Percentiles rank a stretch among this genome's conserved stretches.
phyloP scores from a whole-genome alignment of 345 rosid species.

The Microcos paniculata region DNA sequence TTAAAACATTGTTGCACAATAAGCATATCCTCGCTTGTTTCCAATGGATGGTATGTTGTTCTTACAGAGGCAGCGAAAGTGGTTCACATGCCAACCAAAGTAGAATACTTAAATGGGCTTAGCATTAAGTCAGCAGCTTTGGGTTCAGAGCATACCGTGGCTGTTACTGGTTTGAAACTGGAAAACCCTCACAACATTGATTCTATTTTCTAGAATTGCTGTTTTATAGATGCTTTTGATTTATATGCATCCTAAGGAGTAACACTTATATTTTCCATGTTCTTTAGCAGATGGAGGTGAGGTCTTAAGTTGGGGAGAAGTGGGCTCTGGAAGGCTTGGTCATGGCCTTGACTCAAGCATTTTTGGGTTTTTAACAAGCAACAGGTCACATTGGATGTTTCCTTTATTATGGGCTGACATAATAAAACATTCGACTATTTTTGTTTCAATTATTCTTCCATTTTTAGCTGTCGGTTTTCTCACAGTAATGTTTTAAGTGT shows the following conservation, averaged over 20 bases:
- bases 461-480: constrained; percentile 12
- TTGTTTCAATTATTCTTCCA: constrained; percentile 16
- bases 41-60: constrained; percentile 1
- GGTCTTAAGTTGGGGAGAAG: constrained; percentile 92
- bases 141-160: constrained; percentile 91
- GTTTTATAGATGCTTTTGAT: constrained; percentile 1
- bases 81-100: constrained; percentile 64
- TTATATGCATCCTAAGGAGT: neutral
- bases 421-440: neutral
- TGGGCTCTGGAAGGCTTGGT: constrained; percentile 87
- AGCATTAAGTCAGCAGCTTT: constrained; percentile 61
- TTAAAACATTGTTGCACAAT: neutral
- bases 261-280: constrained; percentile 14
- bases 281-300: constrained; percentile 63
- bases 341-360: constrained; percentile 75
- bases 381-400: constrained; percentile 46
- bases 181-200: constrained; percentile 16
- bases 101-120: constrained; percentile 71
- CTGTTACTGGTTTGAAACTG: constrained; percentile 69
- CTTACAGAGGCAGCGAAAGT: constrained; percentile 59
- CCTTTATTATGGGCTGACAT: constrained; percentile 7
- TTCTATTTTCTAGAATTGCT: constrained; percentile 5
- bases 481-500: neutral
- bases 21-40: constrained; percentile 11
- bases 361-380: constrained; percentile 62